phyloP scores from a whole-genome alignment of 345 rosid genomes.

The Aegle marmelos region DNA sequence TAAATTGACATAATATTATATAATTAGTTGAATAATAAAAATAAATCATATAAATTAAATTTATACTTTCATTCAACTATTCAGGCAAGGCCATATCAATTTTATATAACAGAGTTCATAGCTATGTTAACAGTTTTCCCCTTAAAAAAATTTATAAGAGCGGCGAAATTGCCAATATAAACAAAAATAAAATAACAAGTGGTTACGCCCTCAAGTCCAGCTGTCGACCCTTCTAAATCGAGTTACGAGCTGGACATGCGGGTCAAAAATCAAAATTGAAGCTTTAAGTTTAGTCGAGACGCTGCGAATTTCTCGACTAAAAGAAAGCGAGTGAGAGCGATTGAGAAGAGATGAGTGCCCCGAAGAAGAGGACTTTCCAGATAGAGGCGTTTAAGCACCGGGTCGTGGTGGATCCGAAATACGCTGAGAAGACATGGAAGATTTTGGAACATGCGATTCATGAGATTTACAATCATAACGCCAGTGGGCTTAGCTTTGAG shows the following conservation, averaged over 20 bases:
- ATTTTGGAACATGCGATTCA: conserved; percentile 72
- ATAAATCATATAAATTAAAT: too few relatives aligned
- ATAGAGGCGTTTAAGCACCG: conserved; percentile 76
- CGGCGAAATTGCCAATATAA: neutral
- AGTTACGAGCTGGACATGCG: neutral
- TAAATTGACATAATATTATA: too few relatives aligned
- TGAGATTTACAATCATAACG: conserved; percentile 75
- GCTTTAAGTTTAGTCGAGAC: neutral
- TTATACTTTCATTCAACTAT: too few relatives aligned
- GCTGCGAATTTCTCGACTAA: neutral
- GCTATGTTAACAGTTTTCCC: too few relatives aligned
- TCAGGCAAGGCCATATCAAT: too few relatives aligned
- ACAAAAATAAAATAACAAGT: neutral
- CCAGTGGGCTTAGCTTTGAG: conserved; percentile 72
- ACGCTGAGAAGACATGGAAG: conserved; percentile 80
- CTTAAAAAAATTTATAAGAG: too few relatives aligned
- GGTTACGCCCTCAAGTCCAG: neutral
- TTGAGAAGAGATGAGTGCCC: conserved; percentile 47
- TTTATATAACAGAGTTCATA: too few relatives aligned
- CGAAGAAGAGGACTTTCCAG: conserved; percentile 64
- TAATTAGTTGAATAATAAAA: too few relatives aligned
- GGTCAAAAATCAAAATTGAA: neutral
- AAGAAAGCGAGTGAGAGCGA: neutral
- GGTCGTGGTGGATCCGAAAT: conserved; percentile 78
- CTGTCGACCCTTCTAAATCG: neutral